Conservation (phyloP, 495 filamentous ascomycete genomes). For the Neurospora cerealis region DNA sequence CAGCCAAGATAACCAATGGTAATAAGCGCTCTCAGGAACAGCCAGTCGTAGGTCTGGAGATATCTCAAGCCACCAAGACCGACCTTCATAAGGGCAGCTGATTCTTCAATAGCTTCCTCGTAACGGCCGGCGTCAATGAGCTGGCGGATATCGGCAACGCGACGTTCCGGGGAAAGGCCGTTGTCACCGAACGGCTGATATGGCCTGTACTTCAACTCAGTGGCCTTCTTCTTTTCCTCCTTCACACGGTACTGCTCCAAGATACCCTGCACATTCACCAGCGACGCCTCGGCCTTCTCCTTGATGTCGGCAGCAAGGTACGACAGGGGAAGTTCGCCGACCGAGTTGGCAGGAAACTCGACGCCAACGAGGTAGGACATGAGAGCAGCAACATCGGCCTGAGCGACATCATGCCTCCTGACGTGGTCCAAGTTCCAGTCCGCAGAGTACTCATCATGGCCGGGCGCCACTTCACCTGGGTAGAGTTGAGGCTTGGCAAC, state of each 20-base stretch:
- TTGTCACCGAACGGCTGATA: slow-evolving; percentile 52
- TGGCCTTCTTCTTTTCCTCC: slow-evolving; percentile 70
- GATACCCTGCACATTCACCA: slow-evolving; percentile 81
- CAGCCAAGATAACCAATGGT: slow-evolving; percentile 92
- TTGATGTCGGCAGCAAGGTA: slow-evolving; percentile 62
- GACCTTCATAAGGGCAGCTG: slow-evolving; percentile 61
- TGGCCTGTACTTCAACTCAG: slow-evolving; percentile 66
- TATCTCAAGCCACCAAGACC: slow-evolving; percentile 84
- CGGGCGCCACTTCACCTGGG: slow-evolving; percentile 45
- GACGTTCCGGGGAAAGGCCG: slow-evolving; percentile 52
- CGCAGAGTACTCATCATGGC: slow-evolving; percentile 86
- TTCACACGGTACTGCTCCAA: slow-evolving; percentile 97
- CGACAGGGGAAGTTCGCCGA: slow-evolving; percentile 80
- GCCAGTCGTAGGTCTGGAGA: slow-evolving; percentile 90
- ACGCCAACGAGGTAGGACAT: slow-evolving; percentile 94
- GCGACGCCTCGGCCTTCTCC: slow-evolving; percentile 74
- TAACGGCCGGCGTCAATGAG: slow-evolving; percentile 58
- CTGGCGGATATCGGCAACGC: slow-evolving; percentile 55
- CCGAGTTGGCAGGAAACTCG: slow-evolving; percentile 92
- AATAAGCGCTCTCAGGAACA: slow-evolving; percentile 89
- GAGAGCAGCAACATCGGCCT: slow-evolving; percentile 90
- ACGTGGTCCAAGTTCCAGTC: slow-evolving; percentile 81
- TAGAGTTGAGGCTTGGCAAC: slow-evolving; percentile 63
- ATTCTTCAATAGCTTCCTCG: slow-evolving; percentile 65
- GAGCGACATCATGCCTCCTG: slow-evolving; percentile 78